Conservation (phyloP, 306 rosid species). For the Coriaria nepalensis region DNA sequence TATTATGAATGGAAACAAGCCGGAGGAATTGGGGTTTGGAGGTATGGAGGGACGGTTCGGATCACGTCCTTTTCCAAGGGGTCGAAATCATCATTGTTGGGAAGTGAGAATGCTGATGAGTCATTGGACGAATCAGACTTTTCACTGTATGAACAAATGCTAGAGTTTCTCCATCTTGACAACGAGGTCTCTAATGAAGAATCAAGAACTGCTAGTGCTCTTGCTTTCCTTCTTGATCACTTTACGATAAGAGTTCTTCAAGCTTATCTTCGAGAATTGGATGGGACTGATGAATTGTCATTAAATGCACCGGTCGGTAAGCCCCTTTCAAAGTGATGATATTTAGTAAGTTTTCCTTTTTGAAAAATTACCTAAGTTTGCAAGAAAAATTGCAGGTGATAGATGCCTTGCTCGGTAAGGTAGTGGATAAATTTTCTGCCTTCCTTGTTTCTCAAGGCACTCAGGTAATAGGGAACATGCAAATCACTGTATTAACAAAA, state of each 20-base stretch:
- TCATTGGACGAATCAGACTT: conserved; percentile 64
- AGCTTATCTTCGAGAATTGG: conserved; percentile 63
- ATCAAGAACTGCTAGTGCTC: conserved; percentile 48
- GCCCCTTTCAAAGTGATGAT: conserved; percentile 21
- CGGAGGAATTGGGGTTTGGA: conserved; percentile 95
- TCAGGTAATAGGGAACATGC: conserved; percentile 36
- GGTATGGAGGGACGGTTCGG: conserved; percentile 94
- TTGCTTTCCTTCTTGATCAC: conserved; percentile 72
- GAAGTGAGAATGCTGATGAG: conserved; percentile 61
- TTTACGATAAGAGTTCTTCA: conserved; percentile 73
- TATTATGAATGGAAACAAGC: conserved; percentile 80
- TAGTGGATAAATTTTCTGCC: conserved; percentile 69
- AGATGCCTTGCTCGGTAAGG: conserved; percentile 64
- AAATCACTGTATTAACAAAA: background rate
- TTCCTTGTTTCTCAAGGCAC: conserved; percentile 85
- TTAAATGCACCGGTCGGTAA: conserved; percentile 97
- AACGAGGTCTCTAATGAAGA: conserved; percentile 56
- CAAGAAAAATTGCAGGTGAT: conserved; percentile 39
- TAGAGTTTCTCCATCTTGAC: conserved; percentile 65
- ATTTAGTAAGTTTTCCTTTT: no score
- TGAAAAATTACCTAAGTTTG: background rate
- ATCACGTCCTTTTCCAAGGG: conserved; percentile 64
- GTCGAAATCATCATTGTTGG: conserved; percentile 35
- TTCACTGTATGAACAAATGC: conserved; percentile 64
- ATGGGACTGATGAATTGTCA: conserved; percentile 51